Conservation (phyloP, 441 rosid genomes). For the Erysimum cheiri region DNA sequence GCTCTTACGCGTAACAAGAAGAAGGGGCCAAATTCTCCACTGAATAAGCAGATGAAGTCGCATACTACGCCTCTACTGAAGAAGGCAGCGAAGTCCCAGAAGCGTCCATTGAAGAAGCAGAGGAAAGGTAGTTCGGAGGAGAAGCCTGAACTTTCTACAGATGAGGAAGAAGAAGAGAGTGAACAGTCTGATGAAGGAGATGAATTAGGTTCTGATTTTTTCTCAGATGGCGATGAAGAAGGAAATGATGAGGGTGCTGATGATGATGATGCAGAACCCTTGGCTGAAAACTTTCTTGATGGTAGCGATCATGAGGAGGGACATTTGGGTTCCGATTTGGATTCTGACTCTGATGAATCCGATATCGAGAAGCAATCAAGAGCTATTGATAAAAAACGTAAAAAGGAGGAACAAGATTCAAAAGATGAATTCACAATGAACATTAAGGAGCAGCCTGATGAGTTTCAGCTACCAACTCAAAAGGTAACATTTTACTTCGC, state of each 20-base stretch:
- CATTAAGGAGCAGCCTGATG: slow-evolving; percentile 80
- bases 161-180: slow-evolving; percentile 49
- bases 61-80: slow-evolving; percentile 35
- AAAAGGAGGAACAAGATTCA: slow-evolving; percentile 63
- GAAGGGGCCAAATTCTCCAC: slow-evolving; percentile 7
- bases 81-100: slow-evolving; percentile 54
- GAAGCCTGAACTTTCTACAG: slow-evolving; percentile 48
- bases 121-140: slow-evolving; percentile 48
- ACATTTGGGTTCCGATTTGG: slow-evolving; percentile 42
- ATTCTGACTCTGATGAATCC: slow-evolving; percentile 67
- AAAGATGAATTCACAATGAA: slow-evolving; percentile 72
- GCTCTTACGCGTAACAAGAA: slow-evolving; percentile 37
- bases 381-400: slow-evolving; percentile 64
- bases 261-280: slow-evolving; percentile 62
- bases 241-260: too few relatives aligned
- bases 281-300: slow-evolving; percentile 68
- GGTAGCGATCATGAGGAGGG: slow-evolving; percentile 71
- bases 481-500: slow-evolving; percentile 51
- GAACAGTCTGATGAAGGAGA: slow-evolving; percentile 42
- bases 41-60: slow-evolving; percentile 3
- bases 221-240: slow-evolving; percentile 67
- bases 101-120: slow-evolving; percentile 63
- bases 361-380: slow-evolving; percentile 68
- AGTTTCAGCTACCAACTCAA: slow-evolving; percentile 79
- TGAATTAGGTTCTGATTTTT: slow-evolving; percentile 63